These are phyloP conservation scores for Ceratobasidium sp. DNA, from an alignment of 1,284 basidiomycete species.

Conservation along the genomic window DNA sequence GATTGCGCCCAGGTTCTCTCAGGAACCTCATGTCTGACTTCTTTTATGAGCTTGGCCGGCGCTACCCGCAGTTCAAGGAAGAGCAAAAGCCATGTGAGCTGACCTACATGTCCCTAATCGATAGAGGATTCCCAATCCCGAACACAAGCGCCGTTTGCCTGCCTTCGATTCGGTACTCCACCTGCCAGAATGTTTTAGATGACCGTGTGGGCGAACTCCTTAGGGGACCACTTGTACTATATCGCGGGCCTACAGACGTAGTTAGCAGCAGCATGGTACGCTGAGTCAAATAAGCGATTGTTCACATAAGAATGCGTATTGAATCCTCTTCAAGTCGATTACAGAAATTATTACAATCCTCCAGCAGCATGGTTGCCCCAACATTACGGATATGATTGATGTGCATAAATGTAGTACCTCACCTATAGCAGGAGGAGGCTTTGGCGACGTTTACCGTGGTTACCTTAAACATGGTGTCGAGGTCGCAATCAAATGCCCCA, in stretches of 20 bases:
- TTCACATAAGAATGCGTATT: background rate
- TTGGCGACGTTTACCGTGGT: background rate
- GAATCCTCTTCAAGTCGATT: background rate
- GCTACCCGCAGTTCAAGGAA: background rate
- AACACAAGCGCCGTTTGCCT: background rate
- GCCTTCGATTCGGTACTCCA: background rate
- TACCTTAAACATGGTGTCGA: background rate
- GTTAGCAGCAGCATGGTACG: background rate
- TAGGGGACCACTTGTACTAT: background rate
- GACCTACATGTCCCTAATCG: background rate
- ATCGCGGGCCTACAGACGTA: background rate
- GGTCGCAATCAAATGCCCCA: background rate
- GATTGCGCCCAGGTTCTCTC: background rate
- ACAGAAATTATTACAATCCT: background rate
- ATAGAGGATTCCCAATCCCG: background rate
- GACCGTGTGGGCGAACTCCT: background rate
- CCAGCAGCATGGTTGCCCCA: background rate
- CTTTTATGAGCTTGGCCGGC: background rate
- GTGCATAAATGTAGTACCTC: background rate
- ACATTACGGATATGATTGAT: background rate
- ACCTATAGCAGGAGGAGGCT: background rate
- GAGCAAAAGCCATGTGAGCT: background rate
- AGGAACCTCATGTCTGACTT: background rate
- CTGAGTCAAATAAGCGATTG: background rate
- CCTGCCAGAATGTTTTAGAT: background rate